A percentile compares a stretch with the other conserved stretches of the same genome.
phyloP scores from a whole-genome alignment of 495 filamentous ascomycete genomes.

The Aspergillus indologenus region DNA sequence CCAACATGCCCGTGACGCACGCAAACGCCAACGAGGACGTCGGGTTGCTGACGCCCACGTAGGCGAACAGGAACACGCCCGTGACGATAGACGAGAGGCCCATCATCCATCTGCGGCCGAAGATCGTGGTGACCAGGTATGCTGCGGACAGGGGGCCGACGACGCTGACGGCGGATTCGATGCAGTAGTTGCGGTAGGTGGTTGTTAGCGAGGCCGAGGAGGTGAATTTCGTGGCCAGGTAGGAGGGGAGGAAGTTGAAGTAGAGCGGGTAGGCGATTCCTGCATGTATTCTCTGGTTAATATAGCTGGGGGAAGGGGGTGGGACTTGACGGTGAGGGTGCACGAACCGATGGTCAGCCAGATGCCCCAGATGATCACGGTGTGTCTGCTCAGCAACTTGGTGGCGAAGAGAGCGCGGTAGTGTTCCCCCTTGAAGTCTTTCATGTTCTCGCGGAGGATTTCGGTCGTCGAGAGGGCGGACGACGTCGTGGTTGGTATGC shows the following conservation, averaged over 20 bases:
- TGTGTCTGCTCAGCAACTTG: slow-evolving; percentile 21
- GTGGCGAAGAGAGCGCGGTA: slow-evolving; percentile 30
- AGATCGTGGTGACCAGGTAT: slow-evolving; percentile 25
- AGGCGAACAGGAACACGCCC: slow-evolving; percentile 34
- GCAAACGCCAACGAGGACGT: slow-evolving; percentile 29
- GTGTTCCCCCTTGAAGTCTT: slow-evolving; percentile 27
- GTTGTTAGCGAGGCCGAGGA: slow-evolving; percentile 24
- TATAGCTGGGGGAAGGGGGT: not conserved
- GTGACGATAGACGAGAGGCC: slow-evolving; percentile 30
- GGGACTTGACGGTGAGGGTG: not conserved
- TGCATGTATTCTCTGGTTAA: slow-evolving; percentile 5
- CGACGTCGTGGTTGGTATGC: not conserved
- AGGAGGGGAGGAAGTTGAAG: slow-evolving; percentile 35
- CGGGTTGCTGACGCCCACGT: slow-evolving; percentile 25
- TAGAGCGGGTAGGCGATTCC: slow-evolving; percentile 36
- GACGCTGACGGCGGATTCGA: slow-evolving; percentile 30
- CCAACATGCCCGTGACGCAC: slow-evolving; percentile 28
- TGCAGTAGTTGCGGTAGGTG: slow-evolving; percentile 36
- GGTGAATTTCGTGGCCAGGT: slow-evolving; percentile 31
- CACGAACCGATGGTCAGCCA: slow-evolving; percentile 33
- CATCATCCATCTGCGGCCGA: slow-evolving; percentile 37
- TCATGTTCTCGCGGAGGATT: slow-evolving; percentile 29
- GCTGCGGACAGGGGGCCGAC: slow-evolving; percentile 30
- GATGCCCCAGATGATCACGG: slow-evolving; percentile 26
- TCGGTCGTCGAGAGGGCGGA: slow-evolving; percentile 20